Conservation (phyloP, 2,329 filamentous ascomycete genomes). For the Endoconidiophora laricicola region DNA sequence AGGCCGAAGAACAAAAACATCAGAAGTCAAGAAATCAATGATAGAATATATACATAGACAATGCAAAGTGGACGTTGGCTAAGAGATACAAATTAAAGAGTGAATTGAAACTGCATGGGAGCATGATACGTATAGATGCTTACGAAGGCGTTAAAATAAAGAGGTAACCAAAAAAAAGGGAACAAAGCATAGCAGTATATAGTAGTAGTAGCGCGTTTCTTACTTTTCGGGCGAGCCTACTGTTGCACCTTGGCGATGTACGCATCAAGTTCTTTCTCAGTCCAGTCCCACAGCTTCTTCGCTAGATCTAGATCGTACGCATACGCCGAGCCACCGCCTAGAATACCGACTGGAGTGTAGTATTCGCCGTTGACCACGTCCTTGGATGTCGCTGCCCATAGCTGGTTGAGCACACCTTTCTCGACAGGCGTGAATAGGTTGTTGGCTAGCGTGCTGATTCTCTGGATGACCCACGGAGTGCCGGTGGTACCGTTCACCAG, state of each 20-base stretch:
- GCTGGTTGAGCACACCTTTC: conserved; percentile 24
- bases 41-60: too few species aligned
- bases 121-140: background rate
- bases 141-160: background rate
- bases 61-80: too few species aligned
- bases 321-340: conserved; percentile 14
- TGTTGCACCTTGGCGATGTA: conserved; percentile 5
- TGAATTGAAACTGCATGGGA: background rate
- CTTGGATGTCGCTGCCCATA: conserved; percentile 25
- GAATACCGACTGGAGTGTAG: conserved; percentile 21
- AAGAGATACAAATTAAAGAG: too few species aligned
- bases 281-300: conserved; percentile 23
- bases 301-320: conserved; percentile 18
- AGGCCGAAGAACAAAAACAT: too few species aligned
- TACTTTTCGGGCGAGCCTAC: background rate
- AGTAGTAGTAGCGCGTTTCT: background rate
- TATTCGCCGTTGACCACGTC: conserved; percentile 21
- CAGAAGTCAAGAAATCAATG: too few species aligned
- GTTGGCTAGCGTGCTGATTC: conserved; percentile 12
- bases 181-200: background rate
- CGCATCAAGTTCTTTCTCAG: conserved; percentile 19
- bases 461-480: conserved; percentile 7
- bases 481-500: conserved; percentile 14
- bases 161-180: background rate
- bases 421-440: conserved; percentile 16